A percentile compares a stretch with the other conserved stretches of the same genome.
Evolutionary conservation across 768 basidiomycete species (phyloP).

Genomic region (Agaricus bisporus): DNA sequence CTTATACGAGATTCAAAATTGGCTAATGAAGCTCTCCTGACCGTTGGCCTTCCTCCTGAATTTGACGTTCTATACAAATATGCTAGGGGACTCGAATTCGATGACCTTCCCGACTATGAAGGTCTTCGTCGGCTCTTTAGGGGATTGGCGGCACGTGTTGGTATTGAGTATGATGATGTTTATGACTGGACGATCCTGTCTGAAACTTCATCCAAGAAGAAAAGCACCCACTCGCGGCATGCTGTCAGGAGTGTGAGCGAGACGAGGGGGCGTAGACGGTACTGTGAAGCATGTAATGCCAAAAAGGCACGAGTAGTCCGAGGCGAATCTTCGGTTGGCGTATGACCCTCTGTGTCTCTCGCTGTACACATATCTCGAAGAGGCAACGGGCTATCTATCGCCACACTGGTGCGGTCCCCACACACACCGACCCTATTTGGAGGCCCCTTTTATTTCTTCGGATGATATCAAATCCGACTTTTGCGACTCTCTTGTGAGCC

Average conservation of each 20-base stretch:
- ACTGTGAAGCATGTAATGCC: slow-evolving; percentile 36
- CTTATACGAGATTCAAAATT: slow-evolving; percentile 71
- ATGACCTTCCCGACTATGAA: slow-evolving; percentile 85
- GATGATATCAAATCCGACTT: no score
- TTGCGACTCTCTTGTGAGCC: no score
- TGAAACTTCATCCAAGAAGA: not conserved
- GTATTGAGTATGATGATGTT: slow-evolving; percentile 47
- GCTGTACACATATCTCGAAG: no score
- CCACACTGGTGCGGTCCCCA: no score
- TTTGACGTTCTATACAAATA: slow-evolving; percentile 80
- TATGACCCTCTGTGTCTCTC: not conserved
- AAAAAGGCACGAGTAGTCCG: not conserved
- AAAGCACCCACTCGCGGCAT: slow-evolving; percentile 10
- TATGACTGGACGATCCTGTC: slow-evolving; percentile 35
- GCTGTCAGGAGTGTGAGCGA: slow-evolving; percentile 22
- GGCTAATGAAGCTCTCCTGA: slow-evolving; percentile 58
- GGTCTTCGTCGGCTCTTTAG: slow-evolving; percentile 72
- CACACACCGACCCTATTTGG: no score
- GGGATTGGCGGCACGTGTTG: slow-evolving; percentile 47
- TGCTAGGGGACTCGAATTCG: slow-evolving; percentile 77
- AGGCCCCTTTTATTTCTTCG: no score
- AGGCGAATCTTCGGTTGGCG: not conserved
- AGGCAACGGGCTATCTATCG: no score
- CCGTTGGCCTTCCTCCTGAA: slow-evolving; percentile 72
- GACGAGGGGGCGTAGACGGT: slow-evolving; percentile 23